Percentiles rank a stretch among this genome's conserved stretches.
These are phyloP conservation scores for Wallacemonas sp. DNA, from an alignment of 208 protist species.

Conservation along the genomic window DNA sequence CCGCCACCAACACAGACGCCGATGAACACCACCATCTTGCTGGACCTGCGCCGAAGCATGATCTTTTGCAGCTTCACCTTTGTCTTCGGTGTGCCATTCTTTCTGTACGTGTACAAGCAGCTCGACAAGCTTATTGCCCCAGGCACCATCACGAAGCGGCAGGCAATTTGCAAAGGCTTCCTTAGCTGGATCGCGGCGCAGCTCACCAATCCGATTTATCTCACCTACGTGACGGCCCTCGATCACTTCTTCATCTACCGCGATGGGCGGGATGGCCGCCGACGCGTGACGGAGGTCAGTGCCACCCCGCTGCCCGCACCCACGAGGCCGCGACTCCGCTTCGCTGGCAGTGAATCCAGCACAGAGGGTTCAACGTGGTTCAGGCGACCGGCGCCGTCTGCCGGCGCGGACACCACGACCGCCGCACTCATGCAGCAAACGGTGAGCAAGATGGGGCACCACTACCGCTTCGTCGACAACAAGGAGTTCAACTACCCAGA, in stretches of 20 bases:
- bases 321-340: constrained; percentile 9
- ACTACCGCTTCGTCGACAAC: constrained; percentile 61
- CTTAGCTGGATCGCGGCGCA: constrained; percentile 65
- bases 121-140: constrained; percentile 54
- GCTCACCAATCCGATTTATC: constrained; percentile 60
- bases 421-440: constrained; percentile 28
- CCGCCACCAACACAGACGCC: neutral
- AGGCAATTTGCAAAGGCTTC: constrained; percentile 66
- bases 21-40: constrained; percentile 33
- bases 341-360: constrained; percentile 24
- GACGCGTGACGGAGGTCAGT: constrained; percentile 40
- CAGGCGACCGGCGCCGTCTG: neutral
- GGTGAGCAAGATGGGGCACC: constrained; percentile 50
- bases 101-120: constrained; percentile 52
- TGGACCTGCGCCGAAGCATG: constrained; percentile 75
- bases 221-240: constrained; percentile 67
- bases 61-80: constrained; percentile 83
- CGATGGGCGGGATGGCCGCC: constrained; percentile 63
- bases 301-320: constrained; percentile 4
- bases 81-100: constrained; percentile 67
- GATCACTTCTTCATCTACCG: constrained; percentile 82
- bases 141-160: constrained; percentile 42
- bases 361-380: neutral
- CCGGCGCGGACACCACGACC: constrained; percentile 20
- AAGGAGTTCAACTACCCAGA: constrained; percentile 54